Base-by-base conservation (phyloP, 2,329 filamentous ascomycete species). In the Dactylellina haptotyla region DNA sequence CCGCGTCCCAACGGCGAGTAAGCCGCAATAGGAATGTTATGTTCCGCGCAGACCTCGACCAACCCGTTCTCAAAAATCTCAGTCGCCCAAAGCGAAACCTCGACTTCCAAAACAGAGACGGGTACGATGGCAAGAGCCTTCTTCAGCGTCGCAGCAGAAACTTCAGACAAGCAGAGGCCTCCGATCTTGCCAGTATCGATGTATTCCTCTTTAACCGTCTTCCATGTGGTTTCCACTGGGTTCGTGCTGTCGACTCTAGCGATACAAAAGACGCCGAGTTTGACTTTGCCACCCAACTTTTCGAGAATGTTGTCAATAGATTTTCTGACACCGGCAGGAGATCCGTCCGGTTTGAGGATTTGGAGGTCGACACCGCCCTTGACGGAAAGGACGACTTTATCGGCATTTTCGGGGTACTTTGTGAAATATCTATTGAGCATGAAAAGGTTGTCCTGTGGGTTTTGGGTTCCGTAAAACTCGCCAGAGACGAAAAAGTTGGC, bases 1-100 rank as follows among this genome's bases (percentile, higher is more conserved):
- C 85, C 84, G 25, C 86, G 82, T 3, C 90, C 88, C 0, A 93
- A 83, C 0, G 91, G 90, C 46, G 88, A 89, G 81, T 92, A 93
- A 0, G 89, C 89, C 34, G 92, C 81, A 51, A 93, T 82, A 0
- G 89, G 88, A 71, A 94, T 92, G 50, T 84, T 82, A 48, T 90
- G 80, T 78, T 93, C 84, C 0, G 82, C 84, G 77, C 87, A 89
- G 0, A 86, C 84, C 1, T 82, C 82, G 2, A 84, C 83, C 34
- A 87, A 80, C 1, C 85, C 85, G 75, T 87, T 86, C 20, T 78
- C 79, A 25, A 86, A 80, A 23, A 83, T 81, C 14, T 86, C 84
- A 0, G 82, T 82, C 8, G 80, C 75, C 78, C 80, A 85, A 69
- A 87, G 80, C 72, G 83, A 85, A 57, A 87, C 79, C 79, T 88